Percentiles rank a stretch among this genome's conserved stretches.
Evolutionary conservation across 2,329 filamentous ascomycete species (phyloP).

Genomic region (Aspergillus novofumigatus): DNA sequence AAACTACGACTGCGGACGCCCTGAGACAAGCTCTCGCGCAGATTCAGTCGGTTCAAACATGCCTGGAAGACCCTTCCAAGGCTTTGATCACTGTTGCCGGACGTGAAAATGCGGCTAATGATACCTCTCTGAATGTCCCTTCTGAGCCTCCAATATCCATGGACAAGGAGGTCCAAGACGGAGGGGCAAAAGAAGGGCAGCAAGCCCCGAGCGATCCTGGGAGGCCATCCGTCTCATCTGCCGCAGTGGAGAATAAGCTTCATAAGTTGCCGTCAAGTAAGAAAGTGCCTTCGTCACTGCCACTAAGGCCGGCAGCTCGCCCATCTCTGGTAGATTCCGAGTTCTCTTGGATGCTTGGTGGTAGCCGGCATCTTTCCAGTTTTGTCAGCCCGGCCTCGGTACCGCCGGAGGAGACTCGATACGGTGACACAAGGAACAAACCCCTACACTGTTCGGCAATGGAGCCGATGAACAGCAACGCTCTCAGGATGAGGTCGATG

Average conservation of each 20-base stretch:
- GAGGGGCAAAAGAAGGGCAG: conserved; percentile 2
- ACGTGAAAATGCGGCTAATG: conserved; percentile 2
- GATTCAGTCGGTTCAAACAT: conserved; percentile 41
- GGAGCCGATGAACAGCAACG: conserved; percentile 27
- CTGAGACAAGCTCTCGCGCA: conserved; percentile 37
- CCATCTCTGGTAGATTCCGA: conserved; percentile 44
- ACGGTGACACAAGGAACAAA: conserved; percentile 27
- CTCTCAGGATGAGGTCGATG: conserved; percentile 32
- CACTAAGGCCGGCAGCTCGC: conserved; percentile 26
- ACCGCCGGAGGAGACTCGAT: conserved; percentile 41
- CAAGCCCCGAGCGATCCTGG: conserved; percentile 4
- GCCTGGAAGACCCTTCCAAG: conserved; percentile 38
- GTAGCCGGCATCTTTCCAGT: conserved; percentile 39
- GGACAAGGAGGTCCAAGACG: not conserved
- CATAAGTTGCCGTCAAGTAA: conserved; percentile 1
- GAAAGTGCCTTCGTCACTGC: conserved; percentile 16
- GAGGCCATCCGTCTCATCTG: conserved; percentile 6
- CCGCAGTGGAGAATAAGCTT: conserved; percentile 4
- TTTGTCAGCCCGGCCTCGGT: conserved; percentile 45
- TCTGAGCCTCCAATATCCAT: not conserved
- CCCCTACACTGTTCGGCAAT: conserved; percentile 32
- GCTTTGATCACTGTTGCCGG: conserved; percentile 17
- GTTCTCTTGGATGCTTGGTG: conserved; percentile 50
- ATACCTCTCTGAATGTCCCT: conserved; percentile 2
- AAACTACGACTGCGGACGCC: conserved; percentile 23